A percentile compares a stretch with the other conserved stretches of the same genome.
Conservation (phyloP, 2,329 filamentous ascomycete genomes). For the Calonectria leucothoes region DNA sequence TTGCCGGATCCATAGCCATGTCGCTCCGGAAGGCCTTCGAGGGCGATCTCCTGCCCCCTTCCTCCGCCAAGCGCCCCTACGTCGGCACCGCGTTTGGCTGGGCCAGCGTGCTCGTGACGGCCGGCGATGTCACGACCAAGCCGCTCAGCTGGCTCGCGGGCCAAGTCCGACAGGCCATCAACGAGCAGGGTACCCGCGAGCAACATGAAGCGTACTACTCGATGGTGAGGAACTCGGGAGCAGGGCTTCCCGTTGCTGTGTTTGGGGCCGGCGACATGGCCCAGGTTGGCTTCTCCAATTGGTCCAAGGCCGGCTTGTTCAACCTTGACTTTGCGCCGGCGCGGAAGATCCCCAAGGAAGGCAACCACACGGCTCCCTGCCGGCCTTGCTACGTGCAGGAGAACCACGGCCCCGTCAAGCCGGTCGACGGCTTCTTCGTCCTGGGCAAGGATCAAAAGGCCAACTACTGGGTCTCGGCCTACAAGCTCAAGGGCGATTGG, state of each 20-base stretch:
- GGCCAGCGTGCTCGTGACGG: neutral
- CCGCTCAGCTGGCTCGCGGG: conserved; percentile 7
- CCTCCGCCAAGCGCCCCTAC: neutral
- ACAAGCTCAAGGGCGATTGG: conserved; percentile 26
- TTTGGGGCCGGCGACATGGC: neutral
- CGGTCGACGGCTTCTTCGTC: conserved; percentile 15
- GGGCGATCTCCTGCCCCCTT: conserved; percentile 3
- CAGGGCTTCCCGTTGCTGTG: neutral
- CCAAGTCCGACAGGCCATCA: conserved; percentile 11
- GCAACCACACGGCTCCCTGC: neutral
- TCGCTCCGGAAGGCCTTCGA: conserved; percentile 8
- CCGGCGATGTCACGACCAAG: neutral
- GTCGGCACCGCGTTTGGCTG: conserved; percentile 23
- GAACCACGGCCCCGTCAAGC: neutral
- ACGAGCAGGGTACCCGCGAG: conserved; percentile 8
- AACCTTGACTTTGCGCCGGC: conserved; percentile 23
- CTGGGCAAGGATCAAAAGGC: conserved; percentile 19
- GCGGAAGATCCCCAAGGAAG: neutral
- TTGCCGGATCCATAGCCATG: conserved; percentile 20
- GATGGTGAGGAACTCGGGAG: neutral
- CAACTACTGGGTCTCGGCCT: conserved; percentile 26
- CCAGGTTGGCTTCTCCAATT: conserved; percentile 21
- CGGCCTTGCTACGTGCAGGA: conserved; percentile 10
- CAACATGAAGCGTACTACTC: conserved; percentile 19
- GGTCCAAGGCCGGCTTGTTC: conserved; percentile 24